Evolutionary conservation across 208 protist species (phyloP).

Genomic region (Giardia muris): DNA sequence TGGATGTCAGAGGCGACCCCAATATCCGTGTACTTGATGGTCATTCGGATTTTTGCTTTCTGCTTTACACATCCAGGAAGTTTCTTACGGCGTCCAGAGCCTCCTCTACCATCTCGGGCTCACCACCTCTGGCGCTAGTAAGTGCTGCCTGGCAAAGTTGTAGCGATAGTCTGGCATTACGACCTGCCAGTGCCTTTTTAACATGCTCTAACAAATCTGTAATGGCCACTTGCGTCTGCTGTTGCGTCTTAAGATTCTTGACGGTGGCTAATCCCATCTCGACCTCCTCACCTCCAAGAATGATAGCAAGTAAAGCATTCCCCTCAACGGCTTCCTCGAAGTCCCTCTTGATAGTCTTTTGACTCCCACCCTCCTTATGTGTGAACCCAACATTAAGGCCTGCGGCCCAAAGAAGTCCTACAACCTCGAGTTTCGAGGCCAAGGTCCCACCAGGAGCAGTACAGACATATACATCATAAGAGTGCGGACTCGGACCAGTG

Average conservation of each 20-base stretch:
- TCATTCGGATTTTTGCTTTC: too few species aligned
- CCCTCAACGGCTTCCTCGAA: not conserved
- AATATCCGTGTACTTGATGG: too few species aligned
- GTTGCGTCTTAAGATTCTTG: conserved; percentile 37
- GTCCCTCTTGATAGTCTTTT: conserved; percentile 42
- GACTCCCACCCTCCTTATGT: conserved; percentile 40
- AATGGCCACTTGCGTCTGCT: not conserved
- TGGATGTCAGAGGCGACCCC: too few species aligned
- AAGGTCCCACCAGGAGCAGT: conserved; percentile 35
- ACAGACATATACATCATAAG: conserved; percentile 43
- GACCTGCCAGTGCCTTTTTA: not conserved
- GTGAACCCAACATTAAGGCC: conserved; percentile 47
- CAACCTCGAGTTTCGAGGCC: conserved; percentile 48
- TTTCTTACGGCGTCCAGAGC: too few species aligned
- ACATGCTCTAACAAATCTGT: not conserved
- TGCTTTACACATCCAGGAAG: too few species aligned
- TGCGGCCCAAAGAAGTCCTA: conserved; percentile 48
- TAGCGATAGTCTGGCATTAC: too few species aligned
- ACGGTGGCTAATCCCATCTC: conserved; percentile 46
- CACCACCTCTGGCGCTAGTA: too few species aligned
- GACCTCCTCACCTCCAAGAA: conserved; percentile 56
- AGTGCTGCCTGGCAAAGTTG: too few species aligned
- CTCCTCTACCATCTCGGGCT: too few species aligned
- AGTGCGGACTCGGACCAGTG: not conserved
- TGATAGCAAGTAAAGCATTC: conserved; percentile 40